These are phyloP conservation scores for Rhizomucor pusillus DNA, from an alignment of 371 early-diverging fungal species.

Conservation along the genomic window DNA sequence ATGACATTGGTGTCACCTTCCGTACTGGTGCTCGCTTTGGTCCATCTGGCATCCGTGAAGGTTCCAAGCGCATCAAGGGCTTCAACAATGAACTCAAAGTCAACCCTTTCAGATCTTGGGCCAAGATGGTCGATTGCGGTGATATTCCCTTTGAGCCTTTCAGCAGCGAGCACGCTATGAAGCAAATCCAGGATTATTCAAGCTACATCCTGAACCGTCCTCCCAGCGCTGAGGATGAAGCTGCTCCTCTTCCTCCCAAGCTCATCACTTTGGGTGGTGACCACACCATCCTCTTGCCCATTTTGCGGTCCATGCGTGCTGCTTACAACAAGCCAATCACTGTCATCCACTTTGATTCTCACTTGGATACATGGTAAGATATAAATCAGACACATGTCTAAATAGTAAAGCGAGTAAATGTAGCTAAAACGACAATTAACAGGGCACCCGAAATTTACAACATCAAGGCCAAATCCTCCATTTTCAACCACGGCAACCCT, in stretches of 20 bases:
- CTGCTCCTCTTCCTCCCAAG: conserved; percentile 23
- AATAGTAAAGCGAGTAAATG: neutral
- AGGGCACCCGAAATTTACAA: conserved; percentile 40
- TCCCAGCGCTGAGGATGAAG: conserved; percentile 8
- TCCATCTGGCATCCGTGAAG: conserved; percentile 47
- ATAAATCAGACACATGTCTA: too few relatives aligned
- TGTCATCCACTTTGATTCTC: conserved; percentile 54
- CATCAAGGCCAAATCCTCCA: conserved; percentile 31
- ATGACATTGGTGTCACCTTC: conserved; percentile 48
- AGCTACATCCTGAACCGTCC: conserved; percentile 38
- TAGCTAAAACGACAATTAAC: neutral
- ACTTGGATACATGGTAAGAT: conserved; percentile 42
- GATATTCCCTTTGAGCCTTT: conserved; percentile 51
- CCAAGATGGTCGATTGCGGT: conserved; percentile 49
- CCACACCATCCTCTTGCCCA: conserved; percentile 43
- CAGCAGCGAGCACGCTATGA: conserved; percentile 40
- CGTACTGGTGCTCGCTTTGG: conserved; percentile 53
- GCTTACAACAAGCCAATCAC: conserved; percentile 38
- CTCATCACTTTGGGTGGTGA: conserved; percentile 46
- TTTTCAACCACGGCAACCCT: conserved; percentile 42
- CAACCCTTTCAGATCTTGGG: conserved; percentile 48
- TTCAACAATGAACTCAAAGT: conserved; percentile 34
- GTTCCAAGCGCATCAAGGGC: conserved; percentile 45
- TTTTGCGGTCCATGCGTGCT: conserved; percentile 35
- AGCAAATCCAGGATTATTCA: conserved; percentile 37